These are phyloP conservation scores for Nicotiana rustica DNA, from an alignment of 305 asterid genomes.

Conservation along the genomic window DNA sequence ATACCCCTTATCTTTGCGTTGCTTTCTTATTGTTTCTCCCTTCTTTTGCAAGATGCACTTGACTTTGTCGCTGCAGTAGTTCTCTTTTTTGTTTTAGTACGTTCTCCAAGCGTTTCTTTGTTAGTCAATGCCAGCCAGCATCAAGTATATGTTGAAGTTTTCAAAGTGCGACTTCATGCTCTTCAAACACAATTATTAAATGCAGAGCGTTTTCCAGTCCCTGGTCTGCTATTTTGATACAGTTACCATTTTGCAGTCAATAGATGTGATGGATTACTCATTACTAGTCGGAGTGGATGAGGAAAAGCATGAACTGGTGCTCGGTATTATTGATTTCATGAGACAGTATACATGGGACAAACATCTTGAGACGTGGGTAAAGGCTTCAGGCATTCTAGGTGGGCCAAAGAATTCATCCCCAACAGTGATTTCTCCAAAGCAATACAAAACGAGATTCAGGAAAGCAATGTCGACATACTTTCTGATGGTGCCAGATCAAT, in stretches of 20 bases:
- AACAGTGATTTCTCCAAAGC: conserved; percentile 79
- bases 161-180: conserved; percentile 20
- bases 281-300: conserved; percentile 84
- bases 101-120: not conserved
- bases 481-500: conserved; percentile 83
- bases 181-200: conserved; percentile 1
- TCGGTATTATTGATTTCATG: conserved; percentile 90
- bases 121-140: conserved; percentile 3
- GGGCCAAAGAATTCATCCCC: conserved; percentile 78
- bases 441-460: conserved; percentile 84
- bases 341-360: conserved; percentile 95
- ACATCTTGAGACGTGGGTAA: conserved; percentile 93
- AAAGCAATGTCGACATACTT: conserved; percentile 94
- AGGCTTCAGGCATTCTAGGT: conserved; percentile 84
- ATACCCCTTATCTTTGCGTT: not conserved
- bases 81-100: not conserved
- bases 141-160: conserved; percentile 13
- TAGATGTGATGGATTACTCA: conserved; percentile 91
- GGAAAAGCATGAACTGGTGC: conserved; percentile 75
- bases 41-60: conserved; percentile 22
- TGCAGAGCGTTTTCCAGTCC: not conserved
- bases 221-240: conserved; percentile 7
- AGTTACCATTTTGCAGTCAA: conserved; percentile 53
- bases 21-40: conserved; percentile 3
- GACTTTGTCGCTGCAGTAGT: conserved; percentile 2